These are phyloP conservation scores for Pelargonium myrrhifolium DNA, from an alignment of 441 rosid genomes.

Conservation along the genomic window DNA sequence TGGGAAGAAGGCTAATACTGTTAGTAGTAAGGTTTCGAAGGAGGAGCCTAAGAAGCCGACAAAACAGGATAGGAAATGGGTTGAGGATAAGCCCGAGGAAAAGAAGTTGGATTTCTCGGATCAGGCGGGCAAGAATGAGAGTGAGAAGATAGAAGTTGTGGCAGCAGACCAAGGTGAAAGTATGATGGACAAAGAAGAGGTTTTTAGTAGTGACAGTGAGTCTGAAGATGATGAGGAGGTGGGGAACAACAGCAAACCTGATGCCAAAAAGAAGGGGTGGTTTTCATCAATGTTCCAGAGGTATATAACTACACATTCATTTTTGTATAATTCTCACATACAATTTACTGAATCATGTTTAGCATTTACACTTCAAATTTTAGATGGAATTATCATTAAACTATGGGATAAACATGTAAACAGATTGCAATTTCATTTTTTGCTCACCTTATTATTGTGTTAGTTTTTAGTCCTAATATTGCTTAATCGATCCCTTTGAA, in stretches of 20 bases:
- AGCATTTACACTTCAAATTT: background rate
- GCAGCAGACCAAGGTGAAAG: slow-evolving; percentile 87
- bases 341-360: background rate
- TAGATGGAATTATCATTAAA: background rate
- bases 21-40: slow-evolving; percentile 59
- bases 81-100: slow-evolving; percentile 1
- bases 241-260: slow-evolving; percentile 55
- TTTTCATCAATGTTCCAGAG: slow-evolving; percentile 93
- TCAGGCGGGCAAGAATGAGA: slow-evolving; percentile 46
- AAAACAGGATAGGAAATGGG: slow-evolving; percentile 53
- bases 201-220: slow-evolving; percentile 81
- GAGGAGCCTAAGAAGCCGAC: slow-evolving; percentile 61
- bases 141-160: slow-evolving; percentile 45
- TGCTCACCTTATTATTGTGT: background rate
- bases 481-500: background rate
- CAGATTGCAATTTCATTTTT: background rate
- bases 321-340: background rate
- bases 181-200: slow-evolving; percentile 95
- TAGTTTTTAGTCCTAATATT: background rate
- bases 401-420: background rate
- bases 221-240: slow-evolving; percentile 63
- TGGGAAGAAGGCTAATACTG: slow-evolving; percentile 68
- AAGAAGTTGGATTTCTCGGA: slow-evolving; percentile 26
- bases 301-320: slow-evolving; percentile 35
- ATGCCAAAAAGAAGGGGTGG: slow-evolving; percentile 83